phyloP scores from a whole-genome alignment of 1,284 basidiomycete genomes.

The Grifola frondosa region DNA sequence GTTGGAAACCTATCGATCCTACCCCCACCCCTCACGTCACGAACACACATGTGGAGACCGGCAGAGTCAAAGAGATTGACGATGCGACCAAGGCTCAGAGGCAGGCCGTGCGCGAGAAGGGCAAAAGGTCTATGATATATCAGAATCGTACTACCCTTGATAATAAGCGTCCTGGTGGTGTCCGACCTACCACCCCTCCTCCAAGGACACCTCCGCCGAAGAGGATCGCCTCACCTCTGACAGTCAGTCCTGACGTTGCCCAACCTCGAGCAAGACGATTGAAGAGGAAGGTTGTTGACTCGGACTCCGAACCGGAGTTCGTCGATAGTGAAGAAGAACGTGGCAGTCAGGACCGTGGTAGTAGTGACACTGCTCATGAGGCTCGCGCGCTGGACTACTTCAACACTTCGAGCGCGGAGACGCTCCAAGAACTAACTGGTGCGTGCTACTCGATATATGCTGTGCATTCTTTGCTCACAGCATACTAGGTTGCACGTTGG shows the following conservation, averaged over 20 bases:
- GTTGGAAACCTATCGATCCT: constrained; percentile 45
- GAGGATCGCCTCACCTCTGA: constrained; percentile 15
- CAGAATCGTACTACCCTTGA: constrained; percentile 58
- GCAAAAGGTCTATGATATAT: constrained; percentile 76
- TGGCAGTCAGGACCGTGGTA: constrained; percentile 15
- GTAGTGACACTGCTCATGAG: constrained; percentile 36
- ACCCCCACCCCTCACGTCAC: constrained; percentile 28
- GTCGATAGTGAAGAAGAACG: constrained; percentile 37
- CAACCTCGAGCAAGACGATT: constrained; percentile 47
- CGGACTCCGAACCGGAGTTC: constrained; percentile 59
- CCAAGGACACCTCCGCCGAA: constrained; percentile 18
- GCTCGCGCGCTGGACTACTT: constrained; percentile 78
- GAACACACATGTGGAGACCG: constrained; percentile 39
- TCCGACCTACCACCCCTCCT: constrained; percentile 16
- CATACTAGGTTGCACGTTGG: constrained; percentile 71
- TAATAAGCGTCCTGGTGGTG: constrained; percentile 16
- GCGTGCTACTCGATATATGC: constrained; percentile 25
- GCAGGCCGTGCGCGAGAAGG: constrained; percentile 64
- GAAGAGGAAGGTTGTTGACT: constrained; percentile 61
- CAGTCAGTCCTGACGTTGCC: constrained; percentile 41
- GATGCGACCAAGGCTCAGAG: constrained; percentile 65
- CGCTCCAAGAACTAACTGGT: constrained; percentile 90
- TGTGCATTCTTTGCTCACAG: constrained; percentile 11
- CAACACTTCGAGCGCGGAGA: constrained; percentile 73
- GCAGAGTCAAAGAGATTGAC: constrained; percentile 67